Conservation (phyloP, 2,329 filamentous ascomycete genomes). For the Ilyonectria mors-panacis region DNA sequence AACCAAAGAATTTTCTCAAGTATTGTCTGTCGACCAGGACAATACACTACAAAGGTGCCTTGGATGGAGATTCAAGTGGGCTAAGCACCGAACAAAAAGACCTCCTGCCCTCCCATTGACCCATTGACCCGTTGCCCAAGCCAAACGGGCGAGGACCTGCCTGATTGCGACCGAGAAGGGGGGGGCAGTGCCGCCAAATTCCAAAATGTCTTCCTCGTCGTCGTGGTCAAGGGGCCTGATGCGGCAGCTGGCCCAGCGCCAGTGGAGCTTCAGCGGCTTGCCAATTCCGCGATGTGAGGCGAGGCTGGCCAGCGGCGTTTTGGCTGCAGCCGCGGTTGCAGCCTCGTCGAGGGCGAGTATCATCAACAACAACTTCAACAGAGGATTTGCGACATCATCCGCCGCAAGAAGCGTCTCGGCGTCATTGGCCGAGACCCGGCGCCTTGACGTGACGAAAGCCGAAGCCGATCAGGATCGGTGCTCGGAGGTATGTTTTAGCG, state of each 20-base stretch:
- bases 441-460: conserved; percentile 23
- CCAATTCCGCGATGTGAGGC: conserved; percentile 39
- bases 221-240: conserved; percentile 47
- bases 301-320: conserved; percentile 13
- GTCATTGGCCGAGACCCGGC: conserved; percentile 11
- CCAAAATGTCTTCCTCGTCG: conserved; percentile 40
- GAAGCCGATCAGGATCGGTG: conserved; percentile 40
- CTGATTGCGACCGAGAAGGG: conserved; percentile 44
- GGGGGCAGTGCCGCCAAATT: conserved; percentile 41
- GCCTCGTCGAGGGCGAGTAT: conserved; percentile 12
- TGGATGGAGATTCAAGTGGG: conserved; percentile 39
- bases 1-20: conserved; percentile 43
- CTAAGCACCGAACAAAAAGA: conserved; percentile 35
- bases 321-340: conserved; percentile 7
- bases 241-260: conserved; percentile 45
- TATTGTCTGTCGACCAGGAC: conserved; percentile 21
- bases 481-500: conserved; percentile 48
- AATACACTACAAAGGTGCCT: conserved; percentile 48
- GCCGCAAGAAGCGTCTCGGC: conserved; percentile 27
- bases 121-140: conserved; percentile 13
- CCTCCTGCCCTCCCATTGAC: conserved; percentile 23
- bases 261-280: conserved; percentile 46
- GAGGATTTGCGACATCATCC: conserved; percentile 26
- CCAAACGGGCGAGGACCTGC: conserved; percentile 38
- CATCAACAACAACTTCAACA: conserved; percentile 8